Evolutionary conservation across 2,329 filamentous ascomycete species (phyloP).

Genomic region (Fusarium irregulare): DNA sequence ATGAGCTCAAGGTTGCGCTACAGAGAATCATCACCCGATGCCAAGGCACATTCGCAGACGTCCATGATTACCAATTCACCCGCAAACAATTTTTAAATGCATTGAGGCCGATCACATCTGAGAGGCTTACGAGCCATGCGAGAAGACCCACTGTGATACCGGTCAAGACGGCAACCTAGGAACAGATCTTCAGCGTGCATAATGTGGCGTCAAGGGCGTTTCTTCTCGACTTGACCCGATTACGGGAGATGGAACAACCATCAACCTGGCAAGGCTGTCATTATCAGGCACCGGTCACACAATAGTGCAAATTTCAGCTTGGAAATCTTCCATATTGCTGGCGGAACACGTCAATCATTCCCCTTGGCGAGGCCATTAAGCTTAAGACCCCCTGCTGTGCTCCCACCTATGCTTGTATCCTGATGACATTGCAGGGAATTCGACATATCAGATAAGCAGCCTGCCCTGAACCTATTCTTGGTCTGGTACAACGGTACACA

Average conservation of each 20-base stretch:
- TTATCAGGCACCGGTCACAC: background rate
- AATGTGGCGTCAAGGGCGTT: conserved; percentile 1
- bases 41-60: background rate
- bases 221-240: background rate
- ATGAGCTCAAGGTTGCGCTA: background rate
- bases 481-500: conserved; percentile 17
- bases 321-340: conserved; percentile 1
- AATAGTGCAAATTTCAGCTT: conserved; percentile 5
- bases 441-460: conserved; percentile 15
- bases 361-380: conserved; percentile 16
- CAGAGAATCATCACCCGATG: background rate
- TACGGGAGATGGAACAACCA: background rate
- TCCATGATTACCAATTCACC: background rate
- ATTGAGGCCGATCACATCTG: background rate
- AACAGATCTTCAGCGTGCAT: conserved; percentile 5
- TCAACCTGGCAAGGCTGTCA: background rate
- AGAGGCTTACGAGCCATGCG: conserved; percentile 1
- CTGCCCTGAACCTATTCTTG: background rate
- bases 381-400: conserved; percentile 1
- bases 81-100: background rate
- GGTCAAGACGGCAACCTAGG: conserved; percentile 13
- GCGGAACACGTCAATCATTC: conserved; percentile 5
- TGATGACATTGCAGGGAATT: background rate
- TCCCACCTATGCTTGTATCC: background rate
- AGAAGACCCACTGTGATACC: conserved; percentile 10